Conservation (phyloP, 495 filamentous ascomycete genomes). For the Trichocladium uniseriatum region DNA sequence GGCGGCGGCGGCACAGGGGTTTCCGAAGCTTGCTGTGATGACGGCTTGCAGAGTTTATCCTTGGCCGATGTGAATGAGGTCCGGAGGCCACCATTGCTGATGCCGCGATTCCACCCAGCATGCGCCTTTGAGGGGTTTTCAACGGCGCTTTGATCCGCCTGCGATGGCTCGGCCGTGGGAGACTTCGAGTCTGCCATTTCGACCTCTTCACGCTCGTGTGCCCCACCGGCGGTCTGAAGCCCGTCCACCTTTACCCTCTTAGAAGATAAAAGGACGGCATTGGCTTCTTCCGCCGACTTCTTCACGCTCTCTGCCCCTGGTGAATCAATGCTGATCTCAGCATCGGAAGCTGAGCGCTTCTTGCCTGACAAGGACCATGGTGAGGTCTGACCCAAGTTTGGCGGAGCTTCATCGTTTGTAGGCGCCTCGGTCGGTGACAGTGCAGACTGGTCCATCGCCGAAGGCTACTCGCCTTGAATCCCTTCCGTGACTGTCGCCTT, state of each 20-base stretch:
- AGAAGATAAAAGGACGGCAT: neutral
- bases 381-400: neutral
- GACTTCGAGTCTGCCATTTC: constrained; percentile 21
- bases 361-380: neutral
- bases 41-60: constrained; percentile 3
- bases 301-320: neutral
- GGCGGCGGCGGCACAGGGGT: neutral
- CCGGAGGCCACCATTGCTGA: constrained; percentile 24
- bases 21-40: neutral
- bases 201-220: constrained; percentile 13
- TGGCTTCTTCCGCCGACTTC: neutral
- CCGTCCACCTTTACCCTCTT: neutral
- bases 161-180: constrained; percentile 2
- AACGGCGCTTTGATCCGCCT: neutral
- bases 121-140: constrained; percentile 4
- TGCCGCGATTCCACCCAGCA: constrained; percentile 33
- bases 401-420: neutral
- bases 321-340: neutral
- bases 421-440: too few relatives aligned
- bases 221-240: constrained; percentile 21
- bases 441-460: too few relatives aligned
- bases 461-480: too few relatives aligned
- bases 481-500: too few relatives aligned
- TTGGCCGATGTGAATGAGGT: constrained; percentile 19
- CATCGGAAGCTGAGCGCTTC: constrained; percentile 1